Percentiles rank a stretch among this genome's conserved stretches.
Conservation (phyloP, 257 asterid genomes). For the Paulownia fortunei region DNA sequence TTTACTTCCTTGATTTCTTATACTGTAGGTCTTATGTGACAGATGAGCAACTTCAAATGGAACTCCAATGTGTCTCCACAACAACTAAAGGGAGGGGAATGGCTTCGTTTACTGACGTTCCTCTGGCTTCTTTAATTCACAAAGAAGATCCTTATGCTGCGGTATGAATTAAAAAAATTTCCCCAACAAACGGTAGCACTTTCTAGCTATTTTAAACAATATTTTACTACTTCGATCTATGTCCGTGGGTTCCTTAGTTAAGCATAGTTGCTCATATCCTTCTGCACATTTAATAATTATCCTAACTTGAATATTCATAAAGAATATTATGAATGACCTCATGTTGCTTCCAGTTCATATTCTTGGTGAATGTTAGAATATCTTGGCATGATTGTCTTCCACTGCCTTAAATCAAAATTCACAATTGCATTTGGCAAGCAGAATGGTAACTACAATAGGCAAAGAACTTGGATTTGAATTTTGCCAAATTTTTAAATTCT, state of each 20-base stretch:
- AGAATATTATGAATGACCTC: not conserved
- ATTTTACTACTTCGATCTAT: not conserved
- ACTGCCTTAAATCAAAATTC: conserved; percentile 13
- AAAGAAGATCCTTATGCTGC: conserved; percentile 92
- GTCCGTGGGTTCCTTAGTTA: not conserved
- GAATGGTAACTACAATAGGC: conserved; percentile 9
- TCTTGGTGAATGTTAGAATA: conserved; percentile 8
- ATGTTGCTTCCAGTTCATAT: conserved; percentile 11
- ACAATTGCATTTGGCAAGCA: conserved; percentile 13
- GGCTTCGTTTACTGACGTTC: conserved; percentile 58
- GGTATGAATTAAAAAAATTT: conserved; percentile 49
- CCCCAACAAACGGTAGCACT: not conserved
- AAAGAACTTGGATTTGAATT: conserved; percentile 19
- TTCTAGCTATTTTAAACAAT: not conserved
- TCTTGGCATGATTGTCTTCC: not conserved
- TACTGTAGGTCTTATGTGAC: conserved; percentile 77
- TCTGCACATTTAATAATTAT: not conserved
- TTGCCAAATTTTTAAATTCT: conserved; percentile 31
- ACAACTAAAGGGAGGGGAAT: conserved; percentile 85
- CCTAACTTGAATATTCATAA: not conserved
- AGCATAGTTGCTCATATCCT: conserved; percentile 1
- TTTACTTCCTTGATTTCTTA: conserved; percentile 54
- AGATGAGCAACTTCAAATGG: conserved; percentile 62
- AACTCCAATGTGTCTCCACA: conserved; percentile 55
- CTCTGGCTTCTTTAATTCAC: conserved; percentile 74